phyloP scores from a whole-genome alignment of 148 eudicot genomes.

The Euryodendron excelsum region DNA sequence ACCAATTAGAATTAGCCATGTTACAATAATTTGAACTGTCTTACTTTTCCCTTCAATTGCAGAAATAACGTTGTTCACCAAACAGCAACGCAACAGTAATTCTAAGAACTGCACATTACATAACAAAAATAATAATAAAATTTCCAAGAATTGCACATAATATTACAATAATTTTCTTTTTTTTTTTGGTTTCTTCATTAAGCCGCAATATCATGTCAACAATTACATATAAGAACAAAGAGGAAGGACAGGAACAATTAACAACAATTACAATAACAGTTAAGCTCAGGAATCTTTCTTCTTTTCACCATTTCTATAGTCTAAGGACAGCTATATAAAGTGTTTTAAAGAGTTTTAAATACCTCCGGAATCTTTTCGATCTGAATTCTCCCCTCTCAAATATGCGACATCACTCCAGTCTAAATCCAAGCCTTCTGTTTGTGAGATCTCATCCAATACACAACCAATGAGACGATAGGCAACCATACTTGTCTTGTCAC shows the following conservation, averaged over 20 bases:
- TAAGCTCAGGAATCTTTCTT: neutral
- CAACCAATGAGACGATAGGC: constrained; percentile 57
- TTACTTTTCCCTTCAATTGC: neutral
- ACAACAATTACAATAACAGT: neutral
- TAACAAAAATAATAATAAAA: too few species aligned
- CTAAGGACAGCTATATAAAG: neutral
- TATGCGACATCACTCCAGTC: constrained; percentile 37
- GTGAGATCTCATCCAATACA: constrained; percentile 45
- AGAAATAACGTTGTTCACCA: neutral
- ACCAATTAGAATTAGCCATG: neutral
- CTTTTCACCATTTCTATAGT: neutral
- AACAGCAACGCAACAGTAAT: neutral
- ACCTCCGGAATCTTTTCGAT: constrained; percentile 33
- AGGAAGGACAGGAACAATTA: neutral
- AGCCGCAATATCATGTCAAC: neutral
- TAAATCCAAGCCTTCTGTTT: constrained; percentile 36
- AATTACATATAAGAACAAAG: neutral
- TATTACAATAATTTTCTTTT: neutral
- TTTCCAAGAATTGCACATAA: too few species aligned
- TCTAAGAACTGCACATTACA: neutral
- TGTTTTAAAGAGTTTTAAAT: constrained; percentile 4
- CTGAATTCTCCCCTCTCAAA: constrained; percentile 41
- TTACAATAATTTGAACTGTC: neutral
- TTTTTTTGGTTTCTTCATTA: neutral
- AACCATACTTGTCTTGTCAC: constrained; percentile 66